phyloP scores from a whole-genome alignment of 2,329 filamentous ascomycete genomes.

The Ustilaginoidea virens region DNA sequence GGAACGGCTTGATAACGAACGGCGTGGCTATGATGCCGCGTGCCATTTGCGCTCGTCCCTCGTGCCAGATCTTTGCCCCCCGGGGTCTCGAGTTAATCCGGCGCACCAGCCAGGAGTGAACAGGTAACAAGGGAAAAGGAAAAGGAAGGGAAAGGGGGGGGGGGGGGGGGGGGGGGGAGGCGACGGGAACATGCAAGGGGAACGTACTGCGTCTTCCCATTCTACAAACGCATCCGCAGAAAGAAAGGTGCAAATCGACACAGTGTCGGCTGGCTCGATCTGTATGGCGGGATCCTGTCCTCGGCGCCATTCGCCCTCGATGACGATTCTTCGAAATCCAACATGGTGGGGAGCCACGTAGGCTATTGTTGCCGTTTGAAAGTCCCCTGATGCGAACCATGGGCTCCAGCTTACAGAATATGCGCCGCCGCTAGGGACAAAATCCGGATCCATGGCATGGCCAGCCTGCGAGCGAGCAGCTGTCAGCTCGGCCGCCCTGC shows the following conservation, averaged over 20 bases:
- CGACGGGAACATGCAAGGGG: no score
- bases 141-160: no score
- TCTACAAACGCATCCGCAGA: slow-evolving; percentile 37
- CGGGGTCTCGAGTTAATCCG: neutral
- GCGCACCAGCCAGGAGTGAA: neutral
- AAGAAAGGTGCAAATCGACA: slow-evolving; percentile 34
- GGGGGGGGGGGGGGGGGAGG: no score
- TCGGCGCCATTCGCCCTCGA: slow-evolving; percentile 20
- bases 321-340: slow-evolving; percentile 35
- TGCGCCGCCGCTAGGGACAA: slow-evolving; percentile 28
- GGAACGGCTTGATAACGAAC: slow-evolving; percentile 31
- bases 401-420: slow-evolving; percentile 40
- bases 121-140: neutral
- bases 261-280: slow-evolving; percentile 24
- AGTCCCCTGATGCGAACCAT: slow-evolving; percentile 24
- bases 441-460: slow-evolving; percentile 30
- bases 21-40: slow-evolving; percentile 41
- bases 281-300: slow-evolving; percentile 21
- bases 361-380: slow-evolving; percentile 28
- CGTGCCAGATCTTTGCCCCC: slow-evolving; percentile 25
- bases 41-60: slow-evolving; percentile 22
- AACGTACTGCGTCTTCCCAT: slow-evolving; percentile 35
- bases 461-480: no score
- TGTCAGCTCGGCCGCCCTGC: no score
- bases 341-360: slow-evolving; percentile 36